phyloP scores from a whole-genome alignment of 305 asterid species.

The Stenogyne calaminthoides region DNA sequence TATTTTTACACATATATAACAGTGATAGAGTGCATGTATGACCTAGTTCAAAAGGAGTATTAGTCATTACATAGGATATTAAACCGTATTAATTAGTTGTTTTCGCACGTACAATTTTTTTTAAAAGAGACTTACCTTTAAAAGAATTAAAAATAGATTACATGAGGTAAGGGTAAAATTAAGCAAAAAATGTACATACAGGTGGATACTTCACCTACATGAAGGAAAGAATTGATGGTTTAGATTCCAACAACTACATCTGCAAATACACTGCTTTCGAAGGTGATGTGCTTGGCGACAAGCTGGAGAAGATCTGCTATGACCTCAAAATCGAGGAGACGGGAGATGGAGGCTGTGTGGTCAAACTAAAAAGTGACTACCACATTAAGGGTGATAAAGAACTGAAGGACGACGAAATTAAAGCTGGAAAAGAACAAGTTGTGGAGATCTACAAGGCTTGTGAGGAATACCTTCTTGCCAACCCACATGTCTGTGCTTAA shows the following conservation, averaged over 20 bases:
- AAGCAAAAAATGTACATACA: too few species aligned
- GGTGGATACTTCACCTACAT: too few species aligned
- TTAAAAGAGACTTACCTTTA: too few species aligned
- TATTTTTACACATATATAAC: too few species aligned
- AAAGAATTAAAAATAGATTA: too few species aligned
- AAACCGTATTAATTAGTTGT: too few species aligned
- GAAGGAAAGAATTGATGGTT: neutral
- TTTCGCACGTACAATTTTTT: too few species aligned
- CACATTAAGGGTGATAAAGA: conserved; percentile 19
- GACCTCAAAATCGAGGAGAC: conserved; percentile 8
- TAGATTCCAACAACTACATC: neutral
- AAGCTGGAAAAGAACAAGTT: conserved; percentile 1
- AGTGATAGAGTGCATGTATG: too few species aligned
- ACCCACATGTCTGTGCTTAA: conserved; percentile 27
- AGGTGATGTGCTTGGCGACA: conserved; percentile 19
- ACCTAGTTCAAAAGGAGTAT: too few species aligned
- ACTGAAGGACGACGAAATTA: neutral
- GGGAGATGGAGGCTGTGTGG: conserved; percentile 26
- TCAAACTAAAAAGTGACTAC: conserved; percentile 19
- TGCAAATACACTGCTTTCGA: conserved; percentile 21
- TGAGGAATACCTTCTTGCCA: conserved; percentile 22
- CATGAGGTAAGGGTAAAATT: too few species aligned
- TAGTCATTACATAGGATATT: too few species aligned
- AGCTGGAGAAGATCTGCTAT: conserved; percentile 26
- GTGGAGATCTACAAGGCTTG: conserved; percentile 3